Evolutionary conservation across 495 filamentous ascomycete genomes (phyloP), one percentile per base, ranked within the genome.

Genomic region (Penicillium daleae): DNA sequence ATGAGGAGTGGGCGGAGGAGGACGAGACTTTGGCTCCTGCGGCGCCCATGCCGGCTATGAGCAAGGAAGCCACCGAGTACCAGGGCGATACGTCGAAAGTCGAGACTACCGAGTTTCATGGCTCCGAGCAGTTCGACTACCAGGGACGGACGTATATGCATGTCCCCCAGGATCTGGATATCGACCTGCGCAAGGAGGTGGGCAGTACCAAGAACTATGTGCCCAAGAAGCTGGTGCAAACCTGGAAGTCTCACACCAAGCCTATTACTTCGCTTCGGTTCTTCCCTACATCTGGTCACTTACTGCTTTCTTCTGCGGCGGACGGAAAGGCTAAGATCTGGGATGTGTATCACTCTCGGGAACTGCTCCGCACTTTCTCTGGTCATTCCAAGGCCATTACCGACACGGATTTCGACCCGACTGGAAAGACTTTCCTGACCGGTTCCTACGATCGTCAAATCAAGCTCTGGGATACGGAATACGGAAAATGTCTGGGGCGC

Each of bases 391-490:
- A 98, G 74, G 86, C 90, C 39, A 85, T 97, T 54, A 92, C 92
- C 3, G 96, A 97, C 74, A 87, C 96, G 63, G 89, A 88, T 66
- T 98, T 98, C 85, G 90, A 90, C 64, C 83, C 83, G 0, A 80
- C 82, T 29, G 95, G 95, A n/a, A 90, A 83, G 7, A 87, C 87
- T 59, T 97, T 99, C 83, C 81, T 98, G 44, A 92, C 92, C n/a
- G 91, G 89, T 21, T 92, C 90, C 49, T 97, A 93, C 74, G 95
- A 99, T 71, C 87, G 93, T 51, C 87, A 91, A 75, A 97, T 98
- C 76, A 97, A 97, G 78, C 83, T 98, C 54, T 99, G 95, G 95
- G 95, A 98, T 74, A 97, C 93, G 10, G 95, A 99, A 77, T 96
- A 93, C 27, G 95, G 95, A 8, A 82, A 87, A 66, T 97, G 93